Evolutionary conservation across 352 stramenopile genomes (phyloP).

Genomic region (Globisporangium nunn): DNA sequence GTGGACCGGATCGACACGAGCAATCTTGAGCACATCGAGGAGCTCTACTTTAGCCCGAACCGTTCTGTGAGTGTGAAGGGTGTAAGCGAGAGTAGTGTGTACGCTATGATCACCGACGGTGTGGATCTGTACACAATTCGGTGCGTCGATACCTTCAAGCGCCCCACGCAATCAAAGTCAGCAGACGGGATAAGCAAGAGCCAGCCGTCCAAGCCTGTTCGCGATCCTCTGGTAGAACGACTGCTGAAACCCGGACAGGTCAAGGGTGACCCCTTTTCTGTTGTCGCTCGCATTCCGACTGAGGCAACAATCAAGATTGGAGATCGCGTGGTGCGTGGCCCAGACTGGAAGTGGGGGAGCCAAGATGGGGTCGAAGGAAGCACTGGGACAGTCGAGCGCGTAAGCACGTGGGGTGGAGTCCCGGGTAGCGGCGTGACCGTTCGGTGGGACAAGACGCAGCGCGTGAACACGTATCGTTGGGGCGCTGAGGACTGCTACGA

Average conservation of each 20-base stretch:
- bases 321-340: conserved; percentile 60
- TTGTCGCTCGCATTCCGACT: neutral
- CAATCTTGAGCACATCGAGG: conserved; percentile 37
- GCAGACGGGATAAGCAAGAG: conserved; percentile 23
- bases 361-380: conserved; percentile 64
- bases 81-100: conserved; percentile 53
- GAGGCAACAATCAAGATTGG: conserved; percentile 37
- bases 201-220: neutral
- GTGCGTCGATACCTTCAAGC: conserved; percentile 56
- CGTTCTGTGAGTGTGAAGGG: conserved; percentile 20
- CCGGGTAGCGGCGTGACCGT: conserved; percentile 75
- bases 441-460: conserved; percentile 74
- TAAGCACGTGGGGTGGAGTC: conserved; percentile 70
- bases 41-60: conserved; percentile 51
- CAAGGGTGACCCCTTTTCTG: neutral
- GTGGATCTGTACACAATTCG: conserved; percentile 53
- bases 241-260: conserved; percentile 10
- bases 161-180: conserved; percentile 18
- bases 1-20: conserved; percentile 50
- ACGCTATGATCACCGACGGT: conserved; percentile 66
- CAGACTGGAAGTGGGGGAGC: conserved; percentile 79
- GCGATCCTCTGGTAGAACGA: neutral
- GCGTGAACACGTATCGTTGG: conserved; percentile 82
- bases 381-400: conserved; percentile 63
- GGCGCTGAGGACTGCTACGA: conserved; percentile 73